Evolutionary conservation across 176 grass and related monocot genomes (phyloP), one percentile per base, ranked within the genome.

Genomic region (Oryza nivara): DNA sequence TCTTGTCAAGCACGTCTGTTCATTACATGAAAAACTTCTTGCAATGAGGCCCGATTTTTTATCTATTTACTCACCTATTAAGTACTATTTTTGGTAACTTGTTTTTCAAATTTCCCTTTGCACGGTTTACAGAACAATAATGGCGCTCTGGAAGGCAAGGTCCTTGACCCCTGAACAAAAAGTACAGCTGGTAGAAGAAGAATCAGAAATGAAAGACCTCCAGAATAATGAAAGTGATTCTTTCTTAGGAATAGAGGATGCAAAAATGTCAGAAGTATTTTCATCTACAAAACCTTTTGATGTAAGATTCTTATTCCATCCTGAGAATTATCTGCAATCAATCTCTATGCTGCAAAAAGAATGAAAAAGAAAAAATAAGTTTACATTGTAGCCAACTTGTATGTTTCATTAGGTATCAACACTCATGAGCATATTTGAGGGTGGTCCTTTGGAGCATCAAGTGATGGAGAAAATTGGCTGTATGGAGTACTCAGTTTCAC

Each of bases 391-490:
- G 66, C 43, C 25, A 56, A 83, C 66, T 89, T 78, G 20, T 4
- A 75, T 86, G 36, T 74, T 65, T 88, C 25, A 81, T 61, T 77
- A 98, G 96, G 92, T 92, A 71, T 81, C 85, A 25, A 86, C 68
- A 58, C 79, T 95, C 60, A 88, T 98, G 96, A 81, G 75, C 76
- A 56, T 98, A 73, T 98, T 93, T 83, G 93, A 93, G 77, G 96
- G 93, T 80, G 88, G 89, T 86, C 45, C 82, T 78, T 70, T 92
- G 91, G 96, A 98, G 72, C 58, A 0, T 73, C 90, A 30, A 28
- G 77, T 92, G 70, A 95, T 98, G 96, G 96, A 98, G 77, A 94
- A 92, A 70, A 87, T 95, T 77, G 96, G 93, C 11, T 98, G 91
- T 52, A 44, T 88, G 7, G 91, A 98, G 6, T 98, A 98, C 91